phyloP scores from a whole-genome alignment of 306 rosid genomes.

The Cucurbita moschata region DNA sequence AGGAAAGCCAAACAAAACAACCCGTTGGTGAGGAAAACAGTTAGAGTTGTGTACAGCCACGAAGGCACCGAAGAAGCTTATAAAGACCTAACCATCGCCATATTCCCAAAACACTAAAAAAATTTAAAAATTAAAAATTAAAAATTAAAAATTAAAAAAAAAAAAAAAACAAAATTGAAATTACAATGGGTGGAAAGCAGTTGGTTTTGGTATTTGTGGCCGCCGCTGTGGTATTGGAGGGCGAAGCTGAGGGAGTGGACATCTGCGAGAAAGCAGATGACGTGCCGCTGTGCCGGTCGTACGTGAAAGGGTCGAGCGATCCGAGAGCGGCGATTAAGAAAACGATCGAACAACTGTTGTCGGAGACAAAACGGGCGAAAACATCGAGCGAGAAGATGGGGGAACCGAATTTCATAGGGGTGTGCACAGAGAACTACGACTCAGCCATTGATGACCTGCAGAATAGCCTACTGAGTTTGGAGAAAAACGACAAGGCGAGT shows the following conservation, averaged over 20 bases:
- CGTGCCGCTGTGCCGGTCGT: neutral
- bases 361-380: neutral
- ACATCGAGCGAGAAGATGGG: neutral
- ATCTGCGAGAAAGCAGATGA: neutral
- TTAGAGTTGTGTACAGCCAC: too few species aligned
- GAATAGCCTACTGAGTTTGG: neutral
- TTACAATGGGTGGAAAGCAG: neutral
- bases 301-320: neutral
- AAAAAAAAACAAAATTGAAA: neutral
- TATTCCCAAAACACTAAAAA: too few species aligned
- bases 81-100: too few species aligned
- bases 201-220: neutral
- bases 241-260: neutral
- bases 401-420: neutral
- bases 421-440: neutral
- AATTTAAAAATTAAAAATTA: too few species aligned
- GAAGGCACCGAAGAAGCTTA: too few species aligned
- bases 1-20: too few species aligned
- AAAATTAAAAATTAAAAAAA: too few species aligned
- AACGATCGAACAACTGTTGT: neutral
- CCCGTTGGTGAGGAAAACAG: too few species aligned
- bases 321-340: neutral
- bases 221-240: neutral
- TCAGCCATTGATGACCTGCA: slow-evolving; percentile 2
- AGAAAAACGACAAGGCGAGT: neutral